These are phyloP conservation scores for Bretziella fagacearum DNA, from an alignment of 2,329 filamentous ascomycete genomes.

Conservation along the genomic window DNA sequence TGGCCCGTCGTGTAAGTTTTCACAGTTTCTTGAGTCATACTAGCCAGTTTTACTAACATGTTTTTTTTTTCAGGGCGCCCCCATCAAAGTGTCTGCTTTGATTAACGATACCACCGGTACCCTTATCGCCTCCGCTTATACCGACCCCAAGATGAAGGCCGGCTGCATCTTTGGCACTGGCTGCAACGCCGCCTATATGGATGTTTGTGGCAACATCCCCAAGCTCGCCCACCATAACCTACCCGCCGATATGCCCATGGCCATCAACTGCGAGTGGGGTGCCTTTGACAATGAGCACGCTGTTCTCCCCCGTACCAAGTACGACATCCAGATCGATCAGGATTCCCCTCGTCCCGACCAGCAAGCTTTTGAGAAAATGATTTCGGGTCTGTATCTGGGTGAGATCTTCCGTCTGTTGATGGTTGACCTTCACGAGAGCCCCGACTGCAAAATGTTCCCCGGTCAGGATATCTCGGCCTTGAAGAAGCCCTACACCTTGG, in stretches of 20 bases:
- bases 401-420: slow-evolving; percentile 85
- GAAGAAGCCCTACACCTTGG: slow-evolving; percentile 73
- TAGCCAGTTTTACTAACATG: slow-evolving; percentile 16
- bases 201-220: slow-evolving; percentile 74
- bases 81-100: slow-evolving; percentile 80
- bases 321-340: slow-evolving; percentile 75
- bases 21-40: background rate
- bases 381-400: slow-evolving; percentile 82
- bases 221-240: slow-evolving; percentile 89
- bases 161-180: slow-evolving; percentile 98
- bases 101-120: slow-evolving; percentile 98
- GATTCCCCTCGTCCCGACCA: slow-evolving; percentile 85
- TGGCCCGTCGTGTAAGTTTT: slow-evolving; percentile 36
- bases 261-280: slow-evolving; percentile 96
- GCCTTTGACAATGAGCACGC: slow-evolving; percentile 90
- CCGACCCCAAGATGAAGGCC: slow-evolving; percentile 81
- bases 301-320: slow-evolving; percentile 69
- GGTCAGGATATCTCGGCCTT: slow-evolving; percentile 66
- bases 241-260: slow-evolving; percentile 67
- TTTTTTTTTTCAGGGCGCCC: slow-evolving; percentile 46
- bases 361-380: slow-evolving; percentile 97
- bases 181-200: slow-evolving; percentile 97
- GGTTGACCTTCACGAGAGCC: slow-evolving; percentile 68
- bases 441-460: slow-evolving; percentile 60
- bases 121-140: slow-evolving; percentile 89